These are phyloP conservation scores for Globisporangium carolinianum DNA, from an alignment of 352 stramenopile genomes.

Conservation along the genomic window DNA sequence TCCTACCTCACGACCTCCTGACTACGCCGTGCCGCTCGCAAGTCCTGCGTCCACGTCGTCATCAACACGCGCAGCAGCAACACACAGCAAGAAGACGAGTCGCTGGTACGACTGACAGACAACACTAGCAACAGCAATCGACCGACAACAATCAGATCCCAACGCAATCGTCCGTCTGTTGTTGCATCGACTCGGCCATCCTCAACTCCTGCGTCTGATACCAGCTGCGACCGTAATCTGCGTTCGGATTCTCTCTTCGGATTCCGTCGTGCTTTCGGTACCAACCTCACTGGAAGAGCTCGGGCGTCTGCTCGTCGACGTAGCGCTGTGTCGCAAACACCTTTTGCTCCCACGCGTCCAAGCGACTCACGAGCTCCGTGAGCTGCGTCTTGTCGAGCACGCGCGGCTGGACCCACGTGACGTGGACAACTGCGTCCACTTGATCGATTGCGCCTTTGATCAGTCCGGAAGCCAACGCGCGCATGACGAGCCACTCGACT, in stretches of 20 bases:
- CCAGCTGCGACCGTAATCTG: no score
- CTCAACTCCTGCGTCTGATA: no score
- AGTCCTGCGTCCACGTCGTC: conserved; percentile 10
- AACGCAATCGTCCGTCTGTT: no score
- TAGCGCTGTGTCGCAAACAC: conserved; percentile 80
- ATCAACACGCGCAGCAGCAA: conserved; percentile 6
- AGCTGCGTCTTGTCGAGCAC: conserved; percentile 80
- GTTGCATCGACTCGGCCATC: no score
- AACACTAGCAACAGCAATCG: neutral
- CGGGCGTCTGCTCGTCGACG: conserved; percentile 81
- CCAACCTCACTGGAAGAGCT: conserved; percentile 71
- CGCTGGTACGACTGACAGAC: conserved; percentile 46
- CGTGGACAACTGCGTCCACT: conserved; percentile 90
- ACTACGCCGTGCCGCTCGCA: no score
- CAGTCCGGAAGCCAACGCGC: conserved; percentile 93
- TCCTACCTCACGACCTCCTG: no score
- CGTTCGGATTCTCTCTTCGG: no score
- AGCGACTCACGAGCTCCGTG: conserved; percentile 57
- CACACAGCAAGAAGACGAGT: conserved; percentile 27
- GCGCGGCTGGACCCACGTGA: conserved; percentile 93
- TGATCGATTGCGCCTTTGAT: conserved; percentile 93
- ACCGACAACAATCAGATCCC: neutral
- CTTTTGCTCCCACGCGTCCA: conserved; percentile 79
- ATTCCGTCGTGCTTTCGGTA: neutral
- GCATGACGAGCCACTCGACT: conserved; percentile 99